A percentile compares a stretch with the other conserved stretches of the same genome.
These are phyloP conservation scores for Entophlyctis luteolus DNA, from an alignment of 192 early-diverging fungal genomes.

Conservation along the genomic window DNA sequence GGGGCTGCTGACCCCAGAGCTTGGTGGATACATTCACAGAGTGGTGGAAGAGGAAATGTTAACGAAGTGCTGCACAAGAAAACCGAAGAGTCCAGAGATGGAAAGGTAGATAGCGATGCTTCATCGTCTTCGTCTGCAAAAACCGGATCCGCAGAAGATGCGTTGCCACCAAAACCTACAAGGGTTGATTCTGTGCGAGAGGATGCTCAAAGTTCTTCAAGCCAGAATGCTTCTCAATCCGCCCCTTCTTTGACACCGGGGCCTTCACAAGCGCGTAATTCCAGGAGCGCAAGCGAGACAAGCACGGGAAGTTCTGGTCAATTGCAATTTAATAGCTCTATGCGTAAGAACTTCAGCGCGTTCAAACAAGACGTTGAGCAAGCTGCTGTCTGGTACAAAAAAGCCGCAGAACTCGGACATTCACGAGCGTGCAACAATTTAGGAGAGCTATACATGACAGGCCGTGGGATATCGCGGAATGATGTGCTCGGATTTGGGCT, in stretches of 20 bases:
- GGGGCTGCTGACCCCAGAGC: constrained; percentile 22
- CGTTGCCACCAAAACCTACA: neutral
- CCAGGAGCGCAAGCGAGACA: constrained; percentile 8
- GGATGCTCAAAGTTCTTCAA: neutral
- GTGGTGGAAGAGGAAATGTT: constrained; percentile 8
- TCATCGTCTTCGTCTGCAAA: neutral
- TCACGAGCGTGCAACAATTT: constrained; percentile 25
- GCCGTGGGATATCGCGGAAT: constrained; percentile 15
- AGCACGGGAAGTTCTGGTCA: too few species aligned
- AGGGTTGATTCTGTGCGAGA: neutral
- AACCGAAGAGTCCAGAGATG: neutral
- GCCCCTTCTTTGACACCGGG: neutral
- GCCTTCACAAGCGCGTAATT: neutral
- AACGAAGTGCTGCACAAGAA: constrained; percentile 17
- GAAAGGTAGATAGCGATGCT: neutral
- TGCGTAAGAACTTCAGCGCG: constrained; percentile 23
- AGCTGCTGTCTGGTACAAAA: constrained; percentile 27
- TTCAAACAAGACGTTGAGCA: constrained; percentile 31
- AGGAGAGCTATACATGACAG: constrained; percentile 30
- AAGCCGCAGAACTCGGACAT: constrained; percentile 20
- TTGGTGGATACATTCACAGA: neutral
- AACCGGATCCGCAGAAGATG: neutral
- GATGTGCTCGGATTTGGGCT: constrained; percentile 22
- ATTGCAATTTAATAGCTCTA: neutral
- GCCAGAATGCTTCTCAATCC: neutral